These are phyloP conservation scores for Agrocybe chaxingu DNA, from an alignment of 768 basidiomycete genomes.

Conservation along the genomic window DNA sequence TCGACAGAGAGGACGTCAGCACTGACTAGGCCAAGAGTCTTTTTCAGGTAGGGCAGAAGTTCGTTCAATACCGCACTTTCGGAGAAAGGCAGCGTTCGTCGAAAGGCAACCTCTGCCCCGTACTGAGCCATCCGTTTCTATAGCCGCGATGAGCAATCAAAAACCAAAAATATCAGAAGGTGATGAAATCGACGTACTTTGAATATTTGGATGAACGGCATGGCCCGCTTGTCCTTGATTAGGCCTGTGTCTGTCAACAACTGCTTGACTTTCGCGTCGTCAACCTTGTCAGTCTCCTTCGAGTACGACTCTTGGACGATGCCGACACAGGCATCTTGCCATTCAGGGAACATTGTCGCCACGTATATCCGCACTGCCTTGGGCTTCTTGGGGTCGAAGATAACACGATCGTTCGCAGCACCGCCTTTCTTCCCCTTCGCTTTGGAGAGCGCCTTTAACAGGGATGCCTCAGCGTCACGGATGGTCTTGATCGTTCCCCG, in stretches of 20 bases:
- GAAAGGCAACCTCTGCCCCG: slow-evolving; percentile 75
- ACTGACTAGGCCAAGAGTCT: slow-evolving; percentile 65
- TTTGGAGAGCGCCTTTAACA: slow-evolving; percentile 81
- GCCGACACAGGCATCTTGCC: slow-evolving; percentile 86
- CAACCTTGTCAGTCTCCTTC: slow-evolving; percentile 58
- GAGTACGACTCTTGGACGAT: slow-evolving; percentile 68
- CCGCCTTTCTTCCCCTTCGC: slow-evolving; percentile 58
- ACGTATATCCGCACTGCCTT: slow-evolving; percentile 90
- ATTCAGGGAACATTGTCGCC: slow-evolving; percentile 86
- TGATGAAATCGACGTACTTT: slow-evolving; percentile 54
- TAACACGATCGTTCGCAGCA: slow-evolving; percentile 30
- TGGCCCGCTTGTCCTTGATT: slow-evolving; percentile 92
- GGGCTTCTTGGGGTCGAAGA: slow-evolving; percentile 82
- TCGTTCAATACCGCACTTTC: slow-evolving; percentile 71
- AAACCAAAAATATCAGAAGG: not conserved
- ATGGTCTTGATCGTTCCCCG: slow-evolving; percentile 87
- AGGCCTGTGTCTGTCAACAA: slow-evolving; percentile 67
- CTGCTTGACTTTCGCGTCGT: slow-evolving; percentile 77
- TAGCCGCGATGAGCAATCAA: not conserved
- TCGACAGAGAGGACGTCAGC: slow-evolving; percentile 71
- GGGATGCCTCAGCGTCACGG: slow-evolving; percentile 77
- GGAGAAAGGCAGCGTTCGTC: slow-evolving; percentile 78
- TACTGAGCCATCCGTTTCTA: slow-evolving; percentile 83
- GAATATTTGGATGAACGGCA: slow-evolving; percentile 93
- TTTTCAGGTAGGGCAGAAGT: slow-evolving; percentile 78